A percentile compares a stretch with the other conserved stretches of the same genome.
Conservation (phyloP, 352 stramenopile genomes). For the Hyphochytrium catenoides region DNA sequence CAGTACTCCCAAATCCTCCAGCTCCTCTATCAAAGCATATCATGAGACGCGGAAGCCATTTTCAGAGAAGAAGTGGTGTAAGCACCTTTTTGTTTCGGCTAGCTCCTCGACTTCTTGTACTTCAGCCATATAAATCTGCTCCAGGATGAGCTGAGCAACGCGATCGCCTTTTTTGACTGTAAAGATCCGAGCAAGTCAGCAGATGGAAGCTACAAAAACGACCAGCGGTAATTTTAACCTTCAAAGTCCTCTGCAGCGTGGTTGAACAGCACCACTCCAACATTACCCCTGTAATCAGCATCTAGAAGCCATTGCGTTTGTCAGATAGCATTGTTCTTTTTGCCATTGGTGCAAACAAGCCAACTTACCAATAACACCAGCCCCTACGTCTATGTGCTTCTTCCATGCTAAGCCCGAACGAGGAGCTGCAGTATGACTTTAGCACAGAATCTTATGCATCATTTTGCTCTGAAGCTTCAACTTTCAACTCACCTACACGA, state of each 20-base stretch:
- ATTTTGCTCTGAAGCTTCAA: not conserved
- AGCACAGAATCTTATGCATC: not conserved
- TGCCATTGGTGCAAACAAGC: not conserved
- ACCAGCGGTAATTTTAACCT: conserved; percentile 7
- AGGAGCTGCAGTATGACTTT: conserved; percentile 14
- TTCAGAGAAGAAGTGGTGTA: too few species aligned
- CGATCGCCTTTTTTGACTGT: conserved; percentile 78
- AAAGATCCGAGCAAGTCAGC: not conserved
- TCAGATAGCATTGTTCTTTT: not conserved
- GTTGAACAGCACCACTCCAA: conserved; percentile 98
- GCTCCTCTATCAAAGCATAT: conserved; percentile 62
- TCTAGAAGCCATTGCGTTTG: conserved; percentile 17
- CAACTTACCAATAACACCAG: conserved; percentile 74
- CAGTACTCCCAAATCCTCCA: conserved; percentile 87
- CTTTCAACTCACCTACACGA: conserved; percentile 42
- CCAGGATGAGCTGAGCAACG: conserved; percentile 93
- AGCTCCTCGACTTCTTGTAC: conserved; percentile 80
- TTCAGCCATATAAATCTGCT: conserved; percentile 61
- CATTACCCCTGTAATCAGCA: conserved; percentile 89
- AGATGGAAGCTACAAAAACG: conserved; percentile 2
- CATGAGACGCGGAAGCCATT: too few species aligned
- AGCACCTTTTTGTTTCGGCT: conserved; percentile 44
- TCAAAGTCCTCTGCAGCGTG: conserved; percentile 77
- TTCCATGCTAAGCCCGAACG: conserved; percentile 86
- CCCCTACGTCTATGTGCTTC: conserved; percentile 93